These are phyloP conservation scores for Glomus cerebriforme DNA, from an alignment of 192 early-diverging fungal genomes.

Conservation along the genomic window DNA sequence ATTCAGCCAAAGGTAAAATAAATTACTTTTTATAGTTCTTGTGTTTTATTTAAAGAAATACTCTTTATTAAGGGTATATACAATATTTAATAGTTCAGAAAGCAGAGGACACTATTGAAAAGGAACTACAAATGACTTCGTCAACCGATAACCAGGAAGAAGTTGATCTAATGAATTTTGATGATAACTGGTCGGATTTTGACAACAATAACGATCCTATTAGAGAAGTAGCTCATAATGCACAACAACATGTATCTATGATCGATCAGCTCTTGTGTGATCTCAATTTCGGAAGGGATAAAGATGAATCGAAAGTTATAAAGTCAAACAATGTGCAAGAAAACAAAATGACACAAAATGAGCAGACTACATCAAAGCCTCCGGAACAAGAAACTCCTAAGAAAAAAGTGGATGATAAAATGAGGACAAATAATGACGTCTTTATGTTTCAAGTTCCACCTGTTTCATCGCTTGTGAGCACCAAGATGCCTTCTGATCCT, in stretches of 20 bases:
- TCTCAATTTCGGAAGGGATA: not conserved
- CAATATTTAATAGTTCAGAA: not conserved
- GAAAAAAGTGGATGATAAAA: not conserved
- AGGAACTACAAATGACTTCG: not conserved
- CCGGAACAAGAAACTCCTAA: not conserved
- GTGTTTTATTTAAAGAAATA: too few species aligned
- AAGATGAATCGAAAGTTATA: too few species aligned
- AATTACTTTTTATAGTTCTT: too few species aligned
- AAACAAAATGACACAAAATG: not conserved
- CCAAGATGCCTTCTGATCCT: not conserved
- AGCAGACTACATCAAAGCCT: not conserved
- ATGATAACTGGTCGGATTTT: not conserved
- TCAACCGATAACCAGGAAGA: not conserved
- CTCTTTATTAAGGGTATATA: too few species aligned
- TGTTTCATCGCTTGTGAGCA: too few species aligned
- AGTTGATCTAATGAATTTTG: not conserved
- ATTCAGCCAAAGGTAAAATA: not conserved
- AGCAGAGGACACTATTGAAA: not conserved
- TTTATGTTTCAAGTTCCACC: too few species aligned
- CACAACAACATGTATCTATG: not conserved
- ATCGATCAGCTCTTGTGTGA: not conserved
- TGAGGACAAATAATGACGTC: not conserved
- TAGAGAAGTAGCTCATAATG: not conserved
- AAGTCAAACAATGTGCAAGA: not conserved
- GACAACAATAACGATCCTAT: not conserved